These are phyloP conservation scores for Ustilago bromivora DNA, from an alignment of 1,284 basidiomycete genomes.

Conservation along the genomic window DNA sequence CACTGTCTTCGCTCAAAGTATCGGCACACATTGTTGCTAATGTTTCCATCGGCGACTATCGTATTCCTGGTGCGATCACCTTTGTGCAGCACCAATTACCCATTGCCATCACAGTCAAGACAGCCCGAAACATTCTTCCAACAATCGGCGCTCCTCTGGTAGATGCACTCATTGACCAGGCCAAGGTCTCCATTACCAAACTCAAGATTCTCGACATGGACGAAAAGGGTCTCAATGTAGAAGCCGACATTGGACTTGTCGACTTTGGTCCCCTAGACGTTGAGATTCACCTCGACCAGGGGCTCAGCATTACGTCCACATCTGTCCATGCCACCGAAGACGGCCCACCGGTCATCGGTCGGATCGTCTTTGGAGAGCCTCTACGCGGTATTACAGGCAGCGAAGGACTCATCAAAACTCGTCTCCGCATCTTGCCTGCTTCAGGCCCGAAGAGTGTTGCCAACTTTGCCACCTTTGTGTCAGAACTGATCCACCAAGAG, in stretches of 20 bases:
- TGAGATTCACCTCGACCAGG: constrained; percentile 46
- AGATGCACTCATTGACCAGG: constrained; percentile 53
- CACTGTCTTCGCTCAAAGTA: constrained; percentile 49
- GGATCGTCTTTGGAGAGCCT: constrained; percentile 39
- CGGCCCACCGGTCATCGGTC: constrained; percentile 25
- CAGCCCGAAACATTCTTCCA: constrained; percentile 52
- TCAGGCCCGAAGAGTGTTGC: constrained; percentile 30
- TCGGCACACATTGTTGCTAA: constrained; percentile 47
- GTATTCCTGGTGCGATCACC: constrained; percentile 48
- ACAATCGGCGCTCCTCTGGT: constrained; percentile 55
- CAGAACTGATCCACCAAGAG: constrained; percentile 40
- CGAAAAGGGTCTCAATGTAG: constrained; percentile 54
- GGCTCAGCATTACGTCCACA: constrained; percentile 25
- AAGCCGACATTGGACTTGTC: constrained; percentile 46
- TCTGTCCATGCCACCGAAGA: constrained; percentile 8
- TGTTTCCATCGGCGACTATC: constrained; percentile 51
- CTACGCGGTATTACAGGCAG: constrained; percentile 43
- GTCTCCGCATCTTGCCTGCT: constrained; percentile 37
- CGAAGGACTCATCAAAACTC: constrained; percentile 29
- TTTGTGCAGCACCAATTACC: constrained; percentile 58
- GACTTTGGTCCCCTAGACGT: constrained; percentile 59
- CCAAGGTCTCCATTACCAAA: constrained; percentile 39
- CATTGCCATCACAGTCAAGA: constrained; percentile 58
- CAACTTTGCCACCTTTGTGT: constrained; percentile 54
- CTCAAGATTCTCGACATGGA: constrained; percentile 55